Evolutionary conservation across 768 basidiomycete species (phyloP).

Genomic region (Nevesoporus exiguus): DNA sequence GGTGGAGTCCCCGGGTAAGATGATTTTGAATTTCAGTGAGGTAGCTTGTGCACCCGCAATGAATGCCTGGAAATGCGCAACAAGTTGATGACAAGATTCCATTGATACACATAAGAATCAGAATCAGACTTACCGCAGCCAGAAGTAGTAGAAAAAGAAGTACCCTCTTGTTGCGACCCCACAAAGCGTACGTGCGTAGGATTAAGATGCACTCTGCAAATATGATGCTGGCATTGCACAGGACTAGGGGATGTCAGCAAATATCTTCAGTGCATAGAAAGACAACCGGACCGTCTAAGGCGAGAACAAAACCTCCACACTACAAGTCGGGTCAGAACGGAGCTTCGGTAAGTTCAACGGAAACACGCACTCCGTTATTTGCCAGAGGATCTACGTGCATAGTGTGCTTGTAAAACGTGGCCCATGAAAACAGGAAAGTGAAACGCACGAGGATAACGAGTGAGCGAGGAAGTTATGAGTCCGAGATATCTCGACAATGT

Average conservation of each 20-base stretch:
- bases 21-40: constrained; percentile 1
- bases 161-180: constrained; percentile 17
- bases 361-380: not conserved
- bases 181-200: constrained; percentile 27
- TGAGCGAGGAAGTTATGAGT: constrained; percentile 15
- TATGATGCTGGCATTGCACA: constrained; percentile 13
- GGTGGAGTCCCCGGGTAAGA: constrained; percentile 16
- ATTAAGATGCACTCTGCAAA: constrained; percentile 21
- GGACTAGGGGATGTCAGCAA: constrained; percentile 8
- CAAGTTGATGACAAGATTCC: not conserved
- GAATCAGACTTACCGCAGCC: constrained; percentile 14
- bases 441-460: constrained; percentile 20
- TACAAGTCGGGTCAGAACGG: constrained; percentile 1
- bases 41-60: constrained; percentile 14
- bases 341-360: not conserved
- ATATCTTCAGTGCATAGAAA: not conserved
- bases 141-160: constrained; percentile 18
- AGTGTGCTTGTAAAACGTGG: not conserved
- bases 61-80: constrained; percentile 12
- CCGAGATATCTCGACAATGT: constrained; percentile 27
- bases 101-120: not conserved
- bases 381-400: constrained; percentile 5
- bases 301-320: constrained; percentile 16
- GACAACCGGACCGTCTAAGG: constrained; percentile 12
- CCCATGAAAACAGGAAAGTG: not conserved